phyloP scores from a whole-genome alignment of 192 early-diverging fungal species.

The Glomus cerebriforme region DNA sequence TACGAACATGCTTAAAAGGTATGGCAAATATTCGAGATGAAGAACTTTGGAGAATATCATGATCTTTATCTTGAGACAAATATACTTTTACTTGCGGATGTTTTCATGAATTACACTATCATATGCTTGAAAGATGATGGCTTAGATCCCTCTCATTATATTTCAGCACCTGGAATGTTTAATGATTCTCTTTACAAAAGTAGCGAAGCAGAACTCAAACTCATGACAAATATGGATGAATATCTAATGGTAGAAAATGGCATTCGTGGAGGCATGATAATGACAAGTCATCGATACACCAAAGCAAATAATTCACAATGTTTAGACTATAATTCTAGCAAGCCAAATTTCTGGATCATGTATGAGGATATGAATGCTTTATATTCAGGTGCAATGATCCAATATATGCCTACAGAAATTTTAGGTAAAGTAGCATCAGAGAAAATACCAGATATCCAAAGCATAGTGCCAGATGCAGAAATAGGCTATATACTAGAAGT shows the following conservation, averaged over 20 bases:
- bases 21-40: too few relatives aligned
- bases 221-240: conserved; percentile 22
- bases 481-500: conserved; percentile 9
- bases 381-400: conserved; percentile 22
- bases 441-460: conserved; percentile 21
- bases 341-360: too few relatives aligned
- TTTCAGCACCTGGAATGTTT: conserved; percentile 26
- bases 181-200: conserved; percentile 29
- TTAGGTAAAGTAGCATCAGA: too few relatives aligned
- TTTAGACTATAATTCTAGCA: conserved; percentile 13
- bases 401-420: conserved; percentile 24
- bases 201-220: conserved; percentile 12
- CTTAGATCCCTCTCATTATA: conserved; percentile 20
- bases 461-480: conserved; percentile 17
- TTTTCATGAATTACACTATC: conserved; percentile 29
- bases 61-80: too few relatives aligned
- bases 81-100: conserved; percentile 27
- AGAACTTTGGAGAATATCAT: too few relatives aligned
- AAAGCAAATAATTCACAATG: conserved; percentile 26
- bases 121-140: conserved; percentile 27
- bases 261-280: conserved; percentile 10
- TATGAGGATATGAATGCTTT: conserved; percentile 32
- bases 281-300: conserved; percentile 16
- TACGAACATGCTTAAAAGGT: too few relatives aligned
- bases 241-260: conserved; percentile 4